Conservation (phyloP, 106 monocot genomes). For the Allium cepa region DNA sequence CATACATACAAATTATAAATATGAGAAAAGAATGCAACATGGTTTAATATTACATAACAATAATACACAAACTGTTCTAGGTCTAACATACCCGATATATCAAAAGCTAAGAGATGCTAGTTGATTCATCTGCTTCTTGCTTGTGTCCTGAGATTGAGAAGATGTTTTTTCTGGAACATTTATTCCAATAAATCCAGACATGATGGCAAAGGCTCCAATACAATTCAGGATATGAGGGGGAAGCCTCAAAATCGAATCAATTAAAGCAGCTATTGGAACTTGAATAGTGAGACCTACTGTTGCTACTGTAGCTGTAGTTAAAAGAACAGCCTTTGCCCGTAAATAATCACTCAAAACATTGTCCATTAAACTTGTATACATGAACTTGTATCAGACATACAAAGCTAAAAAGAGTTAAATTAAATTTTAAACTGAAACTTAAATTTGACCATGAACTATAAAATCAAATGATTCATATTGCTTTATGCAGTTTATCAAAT, state of each 20-base stretch:
- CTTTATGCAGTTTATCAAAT: no score
- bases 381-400: not conserved
- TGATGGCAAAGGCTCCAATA: constrained; percentile 58
- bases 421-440: no score
- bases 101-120: not conserved
- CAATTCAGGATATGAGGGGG: constrained; percentile 68
- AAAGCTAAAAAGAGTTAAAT: no score
- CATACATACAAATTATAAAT: not conserved
- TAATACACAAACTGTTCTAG: not conserved
- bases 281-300: constrained; percentile 93
- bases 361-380: constrained; percentile 64
- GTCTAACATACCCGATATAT: not conserved
- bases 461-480: no score
- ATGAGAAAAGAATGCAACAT: not conserved
- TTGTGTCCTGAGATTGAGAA: constrained; percentile 5
- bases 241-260: constrained; percentile 70
- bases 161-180: constrained; percentile 39
- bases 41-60: not conserved
- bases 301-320: constrained; percentile 93
- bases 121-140: constrained; percentile 9
- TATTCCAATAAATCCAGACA: constrained; percentile 82
- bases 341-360: constrained; percentile 92
- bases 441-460: no score
- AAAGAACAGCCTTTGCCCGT: constrained; percentile 79
- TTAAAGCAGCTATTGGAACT: constrained; percentile 82